Conservation (phyloP, 306 rosid genomes). For the Quercus berberidifolia region DNA sequence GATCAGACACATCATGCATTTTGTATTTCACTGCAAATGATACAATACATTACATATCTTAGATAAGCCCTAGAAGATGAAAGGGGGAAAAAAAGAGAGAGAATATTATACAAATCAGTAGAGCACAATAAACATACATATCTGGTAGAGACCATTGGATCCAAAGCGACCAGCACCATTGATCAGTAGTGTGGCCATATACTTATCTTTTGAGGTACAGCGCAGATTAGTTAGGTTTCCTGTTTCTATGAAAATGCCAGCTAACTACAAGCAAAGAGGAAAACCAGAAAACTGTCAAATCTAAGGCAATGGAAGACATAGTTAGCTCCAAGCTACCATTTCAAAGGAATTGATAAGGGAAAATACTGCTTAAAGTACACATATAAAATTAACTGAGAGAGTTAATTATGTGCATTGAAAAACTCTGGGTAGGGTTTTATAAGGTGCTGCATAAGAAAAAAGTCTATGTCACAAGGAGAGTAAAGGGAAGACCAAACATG, state of each 20-base stretch:
- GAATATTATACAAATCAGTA: not conserved
- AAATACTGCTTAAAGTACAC: not conserved
- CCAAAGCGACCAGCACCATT: slow-evolving; percentile 88
- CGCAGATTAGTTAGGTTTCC: slow-evolving; percentile 44
- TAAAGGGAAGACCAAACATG: not conserved
- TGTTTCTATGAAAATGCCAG: slow-evolving; percentile 75
- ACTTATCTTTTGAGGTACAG: slow-evolving; percentile 72
- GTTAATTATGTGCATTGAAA: not conserved
- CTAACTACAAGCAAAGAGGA: slow-evolving; percentile 48
- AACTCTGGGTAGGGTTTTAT: not conserved
- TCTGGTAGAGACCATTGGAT: slow-evolving; percentile 67
- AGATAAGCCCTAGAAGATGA: not conserved
- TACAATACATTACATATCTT: not conserved
- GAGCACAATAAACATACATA: slow-evolving; percentile 41
- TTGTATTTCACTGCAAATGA: slow-evolving; percentile 64
- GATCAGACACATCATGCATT: slow-evolving; percentile 58
- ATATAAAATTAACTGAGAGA: not conserved
- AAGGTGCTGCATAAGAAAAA: not conserved
- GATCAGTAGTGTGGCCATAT: slow-evolving; percentile 72
- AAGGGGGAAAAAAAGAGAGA: no score
- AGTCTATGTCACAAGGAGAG: not conserved
- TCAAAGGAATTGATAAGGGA: not conserved
- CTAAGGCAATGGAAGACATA: not conserved
- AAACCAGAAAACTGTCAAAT: not conserved
- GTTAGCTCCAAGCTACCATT: no score